Conservation (phyloP, 352 stramenopile genomes). For the Phytopythium delawarense region DNA sequence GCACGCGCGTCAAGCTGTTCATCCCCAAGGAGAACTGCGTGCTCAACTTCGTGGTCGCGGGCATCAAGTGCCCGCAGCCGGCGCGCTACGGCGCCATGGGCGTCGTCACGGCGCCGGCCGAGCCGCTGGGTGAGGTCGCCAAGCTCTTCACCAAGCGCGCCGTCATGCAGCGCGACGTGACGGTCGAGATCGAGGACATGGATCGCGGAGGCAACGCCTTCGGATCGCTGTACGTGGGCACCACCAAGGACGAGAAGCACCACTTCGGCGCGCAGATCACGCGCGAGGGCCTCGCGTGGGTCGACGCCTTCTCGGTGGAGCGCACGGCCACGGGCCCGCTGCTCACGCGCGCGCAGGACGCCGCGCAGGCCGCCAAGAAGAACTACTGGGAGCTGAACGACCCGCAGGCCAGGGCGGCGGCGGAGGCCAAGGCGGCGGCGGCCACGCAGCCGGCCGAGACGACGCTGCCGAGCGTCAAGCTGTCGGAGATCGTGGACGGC, state of each 20-base stretch:
- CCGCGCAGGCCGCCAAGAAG: constrained; percentile 89
- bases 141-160: constrained; percentile 84
- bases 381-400: constrained; percentile 93
- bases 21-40: constrained; percentile 97
- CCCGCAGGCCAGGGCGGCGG: constrained; percentile 36
- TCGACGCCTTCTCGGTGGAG: constrained; percentile 92
- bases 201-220: constrained; percentile 92
- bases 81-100: constrained; percentile 83
- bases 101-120: constrained; percentile 83
- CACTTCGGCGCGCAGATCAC: constrained; percentile 93
- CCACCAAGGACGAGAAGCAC: constrained; percentile 54
- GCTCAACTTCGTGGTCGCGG: constrained; percentile 91
- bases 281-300: constrained; percentile 89
- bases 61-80: constrained; percentile 86
- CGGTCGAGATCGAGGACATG: constrained; percentile 91
- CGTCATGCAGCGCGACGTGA: constrained; percentile 91
- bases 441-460: constrained; percentile 35
- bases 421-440: constrained; percentile 27
- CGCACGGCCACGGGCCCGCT: constrained; percentile 80
- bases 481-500: constrained; percentile 94
- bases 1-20: constrained; percentile 93
- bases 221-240: constrained; percentile 74
- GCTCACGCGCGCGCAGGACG: constrained; percentile 77
- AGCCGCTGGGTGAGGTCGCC: constrained; percentile 88
- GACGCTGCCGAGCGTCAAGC: constrained; percentile 65